Evolutionary conservation across 768 basidiomycete species (phyloP).

Genomic region (Mycena kentingensis): DNA sequence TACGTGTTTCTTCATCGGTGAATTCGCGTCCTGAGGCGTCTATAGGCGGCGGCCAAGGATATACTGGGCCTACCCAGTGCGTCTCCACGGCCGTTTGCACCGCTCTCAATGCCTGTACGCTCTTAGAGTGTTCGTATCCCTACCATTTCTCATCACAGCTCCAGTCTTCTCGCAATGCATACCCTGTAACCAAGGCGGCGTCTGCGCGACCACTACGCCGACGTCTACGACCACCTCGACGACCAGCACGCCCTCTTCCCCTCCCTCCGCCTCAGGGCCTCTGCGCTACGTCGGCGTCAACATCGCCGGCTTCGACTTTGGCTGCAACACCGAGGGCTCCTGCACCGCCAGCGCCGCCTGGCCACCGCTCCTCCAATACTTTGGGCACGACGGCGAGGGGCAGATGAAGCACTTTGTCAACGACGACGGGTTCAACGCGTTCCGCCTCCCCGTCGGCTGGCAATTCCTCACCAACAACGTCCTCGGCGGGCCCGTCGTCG

Average conservation of each 20-base stretch:
- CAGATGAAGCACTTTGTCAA: constrained; percentile 65
- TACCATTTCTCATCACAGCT: not conserved
- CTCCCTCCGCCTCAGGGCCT: constrained; percentile 17
- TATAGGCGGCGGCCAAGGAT: constrained; percentile 27
- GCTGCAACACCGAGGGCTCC: constrained; percentile 47
- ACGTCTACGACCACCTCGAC: constrained; percentile 14
- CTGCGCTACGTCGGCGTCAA: constrained; percentile 42
- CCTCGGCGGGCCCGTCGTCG: constrained; percentile 42
- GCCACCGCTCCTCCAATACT: constrained; percentile 49
- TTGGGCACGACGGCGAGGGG: constrained; percentile 47
- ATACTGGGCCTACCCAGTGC: constrained; percentile 39
- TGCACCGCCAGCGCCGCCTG: constrained; percentile 41
- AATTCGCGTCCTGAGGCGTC: not conserved
- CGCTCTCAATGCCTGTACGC: constrained; percentile 32
- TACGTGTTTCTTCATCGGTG: constrained; percentile 3
- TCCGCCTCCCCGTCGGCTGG: constrained; percentile 65
- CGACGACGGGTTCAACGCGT: constrained; percentile 55
- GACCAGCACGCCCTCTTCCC: constrained; percentile 9
- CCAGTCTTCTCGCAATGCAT: constrained; percentile 39
- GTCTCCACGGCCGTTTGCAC: constrained; percentile 35
- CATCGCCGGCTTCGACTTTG: constrained; percentile 60
- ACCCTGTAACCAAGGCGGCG: constrained; percentile 24
- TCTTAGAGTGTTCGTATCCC: no score
- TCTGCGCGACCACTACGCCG: constrained; percentile 13
- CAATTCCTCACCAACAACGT: constrained; percentile 49